Conservation (phyloP, 371 early-diverging fungal species). For the Quaeritorhiza haematococci region DNA sequence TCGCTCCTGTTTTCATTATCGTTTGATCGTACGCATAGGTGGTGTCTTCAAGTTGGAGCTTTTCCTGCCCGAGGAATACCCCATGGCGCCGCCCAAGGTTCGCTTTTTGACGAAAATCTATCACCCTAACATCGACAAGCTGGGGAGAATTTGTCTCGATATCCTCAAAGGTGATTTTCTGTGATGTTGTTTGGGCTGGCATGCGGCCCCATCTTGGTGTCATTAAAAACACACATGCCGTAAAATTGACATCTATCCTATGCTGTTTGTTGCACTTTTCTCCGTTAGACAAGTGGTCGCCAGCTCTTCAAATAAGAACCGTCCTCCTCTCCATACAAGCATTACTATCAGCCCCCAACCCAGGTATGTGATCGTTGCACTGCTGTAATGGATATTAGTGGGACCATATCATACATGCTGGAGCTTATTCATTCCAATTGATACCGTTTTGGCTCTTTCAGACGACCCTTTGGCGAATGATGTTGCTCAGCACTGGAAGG, state of each 20-base stretch:
- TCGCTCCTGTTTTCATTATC: not conserved
- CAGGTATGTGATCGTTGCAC: slow-evolving; percentile 32
- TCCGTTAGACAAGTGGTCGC: slow-evolving; percentile 94
- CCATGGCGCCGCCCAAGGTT: slow-evolving; percentile 97
- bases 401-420: not conserved
- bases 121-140: slow-evolving; percentile 99
- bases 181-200: not conserved
- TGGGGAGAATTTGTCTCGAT: slow-evolving; percentile 98
- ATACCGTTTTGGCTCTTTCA: slow-evolving; percentile 19
- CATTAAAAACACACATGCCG: not conserved
- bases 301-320: slow-evolving; percentile 95
- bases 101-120: slow-evolving; percentile 98
- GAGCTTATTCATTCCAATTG: not conserved
- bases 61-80: slow-evolving; percentile 96
- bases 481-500: slow-evolving; percentile 98
- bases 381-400: not conserved
- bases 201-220: not conserved
- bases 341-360: slow-evolving; percentile 97
- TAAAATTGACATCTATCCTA: slow-evolving; percentile 2
- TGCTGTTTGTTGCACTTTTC: not conserved
- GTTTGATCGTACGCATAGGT: slow-evolving; percentile 58
- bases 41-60: slow-evolving; percentile 95
- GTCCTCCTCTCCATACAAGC: slow-evolving; percentile 97
- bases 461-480: slow-evolving; percentile 98
- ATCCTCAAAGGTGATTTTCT: slow-evolving; percentile 84